Evolutionary conservation across 306 rosid genomes (phyloP), one percentile per base, ranked within the genome.

Genomic region (Boehmeria nivea): DNA sequence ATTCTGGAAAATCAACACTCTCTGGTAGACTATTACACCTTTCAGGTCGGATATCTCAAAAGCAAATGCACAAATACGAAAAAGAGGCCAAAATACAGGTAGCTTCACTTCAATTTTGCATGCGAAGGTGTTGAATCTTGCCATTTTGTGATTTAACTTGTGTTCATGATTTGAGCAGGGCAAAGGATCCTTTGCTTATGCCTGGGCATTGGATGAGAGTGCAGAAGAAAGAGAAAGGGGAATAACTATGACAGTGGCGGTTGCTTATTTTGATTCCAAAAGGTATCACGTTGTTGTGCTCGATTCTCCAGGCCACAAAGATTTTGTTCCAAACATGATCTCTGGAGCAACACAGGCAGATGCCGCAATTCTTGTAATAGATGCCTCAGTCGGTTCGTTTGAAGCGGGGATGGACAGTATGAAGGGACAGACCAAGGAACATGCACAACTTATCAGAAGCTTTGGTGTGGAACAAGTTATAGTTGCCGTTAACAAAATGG

Each of bases 291-390:
- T 91, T 65, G 96, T 91, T 52, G 93, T 91, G 72, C 99, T 91
- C 0, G 99, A 91, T 73, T 91, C 99, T 45, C 99, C 99, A 0
- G 99, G 99, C 45, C 99, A 91, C 76, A 87, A 87, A 81, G 99
- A 91, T 72, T 91, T 91, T 70, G 83, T 91, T 57, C 99, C 99
- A 60, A 91, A 91, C 76, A 78, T 91, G 99, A 91, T 91, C 68
- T 91, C 96, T 31, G 99, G 99, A 21, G 94, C 99, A 61, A 83
- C 89, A 40, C 99, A 91, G 68, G 99, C 99, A 54, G 99, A 91
- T 79, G 95, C 96, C 38, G 99, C 99, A 34, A 60, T 85, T 67
- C 87, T 91, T 58, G 89, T 91, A 40, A 72, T 91, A 59, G 99
- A 91, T 81, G 95, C 99, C 22, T 91, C 99, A 2, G 19, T 67